A percentile compares a stretch with the other conserved stretches of the same genome.
Conservation (phyloP, 768 basidiomycete species). For the Leucocoprinus birnbaumii region DNA sequence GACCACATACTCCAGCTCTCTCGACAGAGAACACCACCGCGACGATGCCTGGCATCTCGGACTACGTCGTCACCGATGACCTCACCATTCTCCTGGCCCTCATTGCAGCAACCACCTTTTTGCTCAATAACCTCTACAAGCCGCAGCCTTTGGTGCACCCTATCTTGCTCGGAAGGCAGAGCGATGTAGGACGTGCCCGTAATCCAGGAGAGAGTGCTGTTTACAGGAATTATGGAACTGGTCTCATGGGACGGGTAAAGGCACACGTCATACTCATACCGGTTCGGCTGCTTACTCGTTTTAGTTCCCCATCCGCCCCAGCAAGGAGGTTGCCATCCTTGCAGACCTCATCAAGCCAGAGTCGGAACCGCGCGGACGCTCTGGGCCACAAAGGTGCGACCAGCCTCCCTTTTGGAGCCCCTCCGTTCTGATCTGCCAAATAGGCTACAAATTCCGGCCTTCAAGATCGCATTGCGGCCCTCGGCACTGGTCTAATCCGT, state of each 20-base stretch:
- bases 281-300: background rate
- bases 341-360: slow-evolving; percentile 68
- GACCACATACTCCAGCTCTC: background rate
- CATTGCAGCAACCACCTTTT: slow-evolving; percentile 72
- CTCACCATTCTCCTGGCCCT: slow-evolving; percentile 75
- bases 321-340: slow-evolving; percentile 67
- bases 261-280: background rate
- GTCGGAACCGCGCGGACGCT: slow-evolving; percentile 66
- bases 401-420: background rate
- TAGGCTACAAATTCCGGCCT: slow-evolving; percentile 76
- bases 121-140: slow-evolving; percentile 75
- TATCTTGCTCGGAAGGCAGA: slow-evolving; percentile 89
- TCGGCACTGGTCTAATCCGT: slow-evolving; percentile 70
- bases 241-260: slow-evolving; percentile 71
- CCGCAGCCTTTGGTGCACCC: slow-evolving; percentile 89
- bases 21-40: background rate
- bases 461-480: slow-evolving; percentile 64
- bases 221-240: slow-evolving; percentile 89
- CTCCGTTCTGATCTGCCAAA: background rate
- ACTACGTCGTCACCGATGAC: slow-evolving; percentile 75
- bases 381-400: slow-evolving; percentile 71
- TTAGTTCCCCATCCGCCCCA: slow-evolving; percentile 73
- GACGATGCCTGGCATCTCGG: slow-evolving; percentile 37
- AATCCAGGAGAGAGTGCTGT: slow-evolving; percentile 82
- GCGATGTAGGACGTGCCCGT: slow-evolving; percentile 81